These are phyloP conservation scores for Pelargonium myrrhifolium DNA, from an alignment of 441 rosid genomes.

Conservation along the genomic window DNA sequence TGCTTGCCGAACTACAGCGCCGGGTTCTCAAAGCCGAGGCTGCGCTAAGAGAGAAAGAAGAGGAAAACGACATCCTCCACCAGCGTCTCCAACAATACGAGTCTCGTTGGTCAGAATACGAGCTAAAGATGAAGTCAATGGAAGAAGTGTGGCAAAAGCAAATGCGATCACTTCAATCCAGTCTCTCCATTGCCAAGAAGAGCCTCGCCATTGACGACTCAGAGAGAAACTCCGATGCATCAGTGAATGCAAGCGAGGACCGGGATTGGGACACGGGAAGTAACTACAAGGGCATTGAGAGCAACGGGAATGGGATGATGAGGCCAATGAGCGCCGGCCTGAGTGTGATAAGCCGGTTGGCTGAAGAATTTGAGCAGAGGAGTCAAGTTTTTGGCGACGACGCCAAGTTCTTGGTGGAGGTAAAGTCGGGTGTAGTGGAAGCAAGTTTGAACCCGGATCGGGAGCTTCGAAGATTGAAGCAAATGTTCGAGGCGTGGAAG, in stretches of 20 bases:
- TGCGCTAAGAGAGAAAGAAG: constrained; percentile 78
- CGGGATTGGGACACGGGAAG: constrained; percentile 73
- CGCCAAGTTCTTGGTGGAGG: constrained; percentile 94
- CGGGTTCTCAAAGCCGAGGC: constrained; percentile 92
- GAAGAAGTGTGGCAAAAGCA: constrained; percentile 99
- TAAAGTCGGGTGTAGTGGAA: constrained; percentile 90
- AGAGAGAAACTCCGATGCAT: constrained; percentile 81
- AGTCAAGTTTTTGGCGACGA: constrained; percentile 96
- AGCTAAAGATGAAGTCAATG: constrained; percentile 97
- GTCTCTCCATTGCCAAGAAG: constrained; percentile 95
- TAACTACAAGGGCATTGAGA: constrained; percentile 49
- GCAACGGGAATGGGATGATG: constrained; percentile 53
- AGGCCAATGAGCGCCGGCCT: constrained; percentile 82
- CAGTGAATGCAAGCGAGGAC: constrained; percentile 72
- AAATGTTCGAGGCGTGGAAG: constrained; percentile 98
- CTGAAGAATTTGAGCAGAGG: constrained; percentile 96
- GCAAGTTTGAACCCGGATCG: constrained; percentile 87
- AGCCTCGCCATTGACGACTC: constrained; percentile 86
- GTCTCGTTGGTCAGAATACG: constrained; percentile 94
- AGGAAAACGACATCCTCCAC: constrained; percentile 87
- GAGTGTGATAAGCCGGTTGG: constrained; percentile 76
- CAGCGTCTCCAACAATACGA: constrained; percentile 93
- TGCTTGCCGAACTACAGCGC: constrained; percentile 84
- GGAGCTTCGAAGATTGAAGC: constrained; percentile 82
- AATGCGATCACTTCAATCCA: constrained; percentile 93